Evolutionary conservation across 2,329 filamentous ascomycete genomes (phyloP).

Genomic region (Aureobasidium sp.): DNA sequence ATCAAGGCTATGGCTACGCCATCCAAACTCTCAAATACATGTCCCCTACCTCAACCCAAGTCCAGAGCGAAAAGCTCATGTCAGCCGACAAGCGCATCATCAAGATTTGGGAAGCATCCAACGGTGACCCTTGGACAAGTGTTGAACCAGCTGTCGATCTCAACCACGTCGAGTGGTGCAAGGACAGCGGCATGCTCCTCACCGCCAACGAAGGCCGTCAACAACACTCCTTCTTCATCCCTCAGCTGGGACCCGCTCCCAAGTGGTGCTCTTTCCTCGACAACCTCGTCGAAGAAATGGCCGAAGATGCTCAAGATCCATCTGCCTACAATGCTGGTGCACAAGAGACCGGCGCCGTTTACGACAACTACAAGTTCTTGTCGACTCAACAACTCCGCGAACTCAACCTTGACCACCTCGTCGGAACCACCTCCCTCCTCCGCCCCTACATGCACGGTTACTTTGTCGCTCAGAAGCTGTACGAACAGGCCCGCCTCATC

Average conservation of each 20-base stretch:
- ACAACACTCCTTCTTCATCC: slow-evolving; percentile 92
- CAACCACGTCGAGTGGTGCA: slow-evolving; percentile 89
- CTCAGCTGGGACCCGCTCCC: slow-evolving; percentile 85
- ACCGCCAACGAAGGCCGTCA: slow-evolving; percentile 96
- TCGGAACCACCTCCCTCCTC: slow-evolving; percentile 83
- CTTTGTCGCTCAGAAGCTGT: slow-evolving; percentile 90
- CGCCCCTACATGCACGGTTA: slow-evolving; percentile 99
- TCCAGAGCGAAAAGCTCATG: slow-evolving; percentile 67
- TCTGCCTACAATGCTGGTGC: slow-evolving; percentile 41
- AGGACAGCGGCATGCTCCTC: slow-evolving; percentile 86
- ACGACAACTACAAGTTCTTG: slow-evolving; percentile 99
- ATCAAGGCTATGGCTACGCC: slow-evolving; percentile 90
- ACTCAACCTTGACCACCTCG: slow-evolving; percentile 78
- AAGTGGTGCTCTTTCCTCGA: slow-evolving; percentile 96
- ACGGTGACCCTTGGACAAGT: slow-evolving; percentile 86
- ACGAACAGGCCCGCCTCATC: slow-evolving; percentile 90
- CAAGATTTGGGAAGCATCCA: slow-evolving; percentile 85
- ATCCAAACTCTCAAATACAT: slow-evolving; percentile 76
- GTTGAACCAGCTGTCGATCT: slow-evolving; percentile 93
- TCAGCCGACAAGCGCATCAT: slow-evolving; percentile 93
- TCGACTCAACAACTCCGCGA: slow-evolving; percentile 78
- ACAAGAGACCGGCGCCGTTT: slow-evolving; percentile 63
- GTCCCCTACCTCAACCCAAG: slow-evolving; percentile 61
- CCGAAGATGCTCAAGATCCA: slow-evolving; percentile 65
- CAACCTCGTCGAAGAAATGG: slow-evolving; percentile 98